phyloP scores from a whole-genome alignment of 176 grass and related monocot genomes.

The Lolium perenne region DNA sequence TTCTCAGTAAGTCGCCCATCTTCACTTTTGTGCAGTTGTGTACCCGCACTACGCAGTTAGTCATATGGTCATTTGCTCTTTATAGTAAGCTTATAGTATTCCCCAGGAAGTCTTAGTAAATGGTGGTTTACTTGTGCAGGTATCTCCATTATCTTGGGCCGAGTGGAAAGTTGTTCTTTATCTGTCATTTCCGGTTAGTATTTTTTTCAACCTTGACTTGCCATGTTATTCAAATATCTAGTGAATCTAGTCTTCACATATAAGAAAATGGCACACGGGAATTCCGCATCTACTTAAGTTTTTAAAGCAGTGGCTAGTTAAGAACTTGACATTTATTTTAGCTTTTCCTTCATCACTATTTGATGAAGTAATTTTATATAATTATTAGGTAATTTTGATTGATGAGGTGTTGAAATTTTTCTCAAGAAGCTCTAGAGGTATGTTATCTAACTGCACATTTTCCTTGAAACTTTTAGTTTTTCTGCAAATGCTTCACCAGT shows the following conservation, averaged over 20 bases:
- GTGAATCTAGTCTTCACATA: conserved; percentile 4
- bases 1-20: conserved; percentile 77
- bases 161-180: conserved; percentile 96
- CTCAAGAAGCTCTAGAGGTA: conserved; percentile 71
- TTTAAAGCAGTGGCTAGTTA: not conserved
- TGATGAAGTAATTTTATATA: conserved; percentile 22
- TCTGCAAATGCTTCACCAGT: not conserved
- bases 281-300: not conserved
- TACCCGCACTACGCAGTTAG: not conserved
- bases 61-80: conserved; percentile 24
- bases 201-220: conserved; percentile 45
- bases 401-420: conserved; percentile 77
- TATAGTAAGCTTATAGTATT: conserved; percentile 23
- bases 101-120: conserved; percentile 17
- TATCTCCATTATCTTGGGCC: conserved; percentile 86
- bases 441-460: conserved; percentile 14
- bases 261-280: not conserved
- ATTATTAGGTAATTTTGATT: conserved; percentile 71
- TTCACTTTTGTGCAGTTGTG: conserved; percentile 19
- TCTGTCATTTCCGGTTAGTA: conserved; percentile 93
- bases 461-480: not conserved
- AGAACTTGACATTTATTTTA: not conserved
- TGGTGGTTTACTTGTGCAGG: conserved; percentile 57
- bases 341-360: conserved; percentile 8
- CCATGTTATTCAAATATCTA: conserved; percentile 10